Base-by-base conservation (phyloP, 148 eudicot species). In the Rhododendron simsii region DNA sequence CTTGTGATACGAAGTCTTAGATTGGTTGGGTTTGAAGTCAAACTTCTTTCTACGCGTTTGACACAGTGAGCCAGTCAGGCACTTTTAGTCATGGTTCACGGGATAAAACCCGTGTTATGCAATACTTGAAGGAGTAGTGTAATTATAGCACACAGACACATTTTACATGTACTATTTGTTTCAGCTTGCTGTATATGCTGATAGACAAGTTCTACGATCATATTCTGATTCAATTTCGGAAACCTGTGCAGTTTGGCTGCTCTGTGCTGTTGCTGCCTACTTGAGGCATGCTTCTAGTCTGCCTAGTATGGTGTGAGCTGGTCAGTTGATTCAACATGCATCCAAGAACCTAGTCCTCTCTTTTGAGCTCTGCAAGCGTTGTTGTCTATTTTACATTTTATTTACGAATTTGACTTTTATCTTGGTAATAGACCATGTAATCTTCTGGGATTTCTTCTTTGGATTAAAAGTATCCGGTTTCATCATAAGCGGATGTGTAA, bases 191-290 rank as follows among this genome's bases (percentile, higher is more conserved):
- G 75, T 69, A 30, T 37, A 14, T 45, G 9, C 26, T 28, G 37
- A 33, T 6, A 16, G 79, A 37, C 33, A 15, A 14, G 9, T 84
- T 84, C 13, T 21, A 13, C 13, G 21, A 0, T 44, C 15, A 26
- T 4, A 41, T 30, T 85, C 6, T 55, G 21, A 33, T n/a, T 45
- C 3, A 2, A 71, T 61, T 44, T 73, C 14, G 15, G 3, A 16
- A 71, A 84, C 33, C 1, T 84, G 33, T 90, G 90, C 91, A 93
- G 95, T 90, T 91, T 91, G 92, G 95, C 98, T 86, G 98, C 96
- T 69, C 88, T 93, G 65, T 95, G 98, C 84, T 95, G 98, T 85
- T 95, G 98, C 85, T 95, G 98, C 87, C 89, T 95, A 39, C 87
- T 95, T 85, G 96, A 95, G 30, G 93, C 92, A 6, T 92, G 95